Conservation (phyloP, 2,329 filamentous ascomycete species). For the Colletotrichum gloeosporioides region DNA sequence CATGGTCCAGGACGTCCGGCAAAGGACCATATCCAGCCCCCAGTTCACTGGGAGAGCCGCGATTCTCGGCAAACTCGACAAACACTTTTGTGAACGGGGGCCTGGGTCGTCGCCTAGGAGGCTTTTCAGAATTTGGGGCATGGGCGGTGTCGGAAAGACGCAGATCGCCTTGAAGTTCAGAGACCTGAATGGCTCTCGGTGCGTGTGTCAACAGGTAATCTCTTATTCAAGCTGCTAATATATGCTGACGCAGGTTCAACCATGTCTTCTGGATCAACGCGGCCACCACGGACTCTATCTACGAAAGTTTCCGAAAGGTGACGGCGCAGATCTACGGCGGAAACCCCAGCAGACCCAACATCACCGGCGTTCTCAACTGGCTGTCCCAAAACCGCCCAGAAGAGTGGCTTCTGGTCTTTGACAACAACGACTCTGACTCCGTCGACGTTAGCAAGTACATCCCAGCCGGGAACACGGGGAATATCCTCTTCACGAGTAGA, state of each 20-base stretch:
- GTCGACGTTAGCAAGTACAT: conserved; percentile 19
- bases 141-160: conserved; percentile 35
- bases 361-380: conserved; percentile 20
- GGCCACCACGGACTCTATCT: conserved; percentile 23
- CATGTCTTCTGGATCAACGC: conserved; percentile 35
- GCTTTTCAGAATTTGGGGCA: conserved; percentile 30
- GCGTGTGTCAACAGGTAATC: neutral
- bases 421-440: conserved; percentile 27
- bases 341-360: neutral
- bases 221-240: neutral
- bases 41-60: conserved; percentile 29
- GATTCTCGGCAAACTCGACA: conserved; percentile 25
- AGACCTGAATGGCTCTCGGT: conserved; percentile 24
- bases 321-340: conserved; percentile 1
- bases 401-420: conserved; percentile 36
- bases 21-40: neutral
- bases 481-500: conserved; percentile 33
- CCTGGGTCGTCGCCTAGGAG: neutral
- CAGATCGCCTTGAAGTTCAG: conserved; percentile 33
- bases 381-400: conserved; percentile 17
- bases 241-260: conserved; percentile 25
- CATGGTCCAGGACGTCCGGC: neutral
- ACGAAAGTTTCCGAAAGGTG: conserved; percentile 26
- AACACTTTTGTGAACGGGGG: conserved; percentile 7
- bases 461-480: conserved; percentile 25